Evolutionary conservation across 176 grass and related monocot species (phyloP).

Genomic region (Raddia guianensis): DNA sequence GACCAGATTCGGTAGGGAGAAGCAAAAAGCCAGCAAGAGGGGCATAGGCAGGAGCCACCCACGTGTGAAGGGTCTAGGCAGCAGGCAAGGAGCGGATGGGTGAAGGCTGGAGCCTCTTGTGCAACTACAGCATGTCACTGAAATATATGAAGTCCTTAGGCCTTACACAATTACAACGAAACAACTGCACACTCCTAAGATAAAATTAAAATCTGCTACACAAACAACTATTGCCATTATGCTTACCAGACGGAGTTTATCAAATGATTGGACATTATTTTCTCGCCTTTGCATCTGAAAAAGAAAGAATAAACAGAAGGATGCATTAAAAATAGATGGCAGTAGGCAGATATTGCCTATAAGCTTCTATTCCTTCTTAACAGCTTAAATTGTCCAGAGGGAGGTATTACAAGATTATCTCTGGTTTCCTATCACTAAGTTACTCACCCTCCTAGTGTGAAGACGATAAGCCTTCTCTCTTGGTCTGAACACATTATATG

Average conservation of each 20-base stretch:
- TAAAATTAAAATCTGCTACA: background rate
- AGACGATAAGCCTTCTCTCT: slow-evolving; percentile 82
- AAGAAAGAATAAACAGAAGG: slow-evolving; percentile 9
- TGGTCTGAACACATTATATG: slow-evolving; percentile 94
- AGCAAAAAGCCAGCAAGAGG: no score
- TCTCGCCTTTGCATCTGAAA: slow-evolving; percentile 79
- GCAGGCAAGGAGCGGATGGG: no score
- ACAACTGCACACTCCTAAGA: background rate
- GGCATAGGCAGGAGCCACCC: no score
- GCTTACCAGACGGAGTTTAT: slow-evolving; percentile 65
- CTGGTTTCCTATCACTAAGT: slow-evolving; percentile 35
- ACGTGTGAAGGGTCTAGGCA: no score
- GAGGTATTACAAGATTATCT: background rate
- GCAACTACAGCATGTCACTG: no score
- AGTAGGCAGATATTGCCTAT: background rate
- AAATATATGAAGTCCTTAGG: background rate
- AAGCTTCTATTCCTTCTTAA: background rate
- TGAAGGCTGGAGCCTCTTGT: no score
- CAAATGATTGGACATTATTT: slow-evolving; percentile 72
- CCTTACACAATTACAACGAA: background rate
- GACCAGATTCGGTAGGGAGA: no score
- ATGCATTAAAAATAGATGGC: background rate
- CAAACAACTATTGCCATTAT: background rate
- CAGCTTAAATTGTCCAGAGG: background rate
- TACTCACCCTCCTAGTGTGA: slow-evolving; percentile 82